phyloP scores from a whole-genome alignment of 306 rosid species.

The Corylus americana region DNA sequence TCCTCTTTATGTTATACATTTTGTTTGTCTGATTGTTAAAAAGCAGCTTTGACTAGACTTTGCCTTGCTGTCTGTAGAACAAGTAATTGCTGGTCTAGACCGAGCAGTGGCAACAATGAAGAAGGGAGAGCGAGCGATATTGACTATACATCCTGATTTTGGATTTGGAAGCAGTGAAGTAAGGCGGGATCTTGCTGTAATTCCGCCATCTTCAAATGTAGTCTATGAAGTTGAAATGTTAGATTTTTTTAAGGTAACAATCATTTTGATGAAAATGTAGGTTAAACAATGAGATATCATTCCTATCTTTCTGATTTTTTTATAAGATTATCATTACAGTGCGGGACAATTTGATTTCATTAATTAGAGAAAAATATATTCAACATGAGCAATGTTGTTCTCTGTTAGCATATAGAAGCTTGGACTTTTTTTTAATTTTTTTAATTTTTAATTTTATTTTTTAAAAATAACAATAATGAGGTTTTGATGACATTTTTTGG shows the following conservation, averaged over 20 bases:
- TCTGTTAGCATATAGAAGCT: not conserved
- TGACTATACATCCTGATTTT: conserved; percentile 65
- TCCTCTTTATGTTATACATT: conserved; percentile 9
- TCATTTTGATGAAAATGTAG: conserved; percentile 1
- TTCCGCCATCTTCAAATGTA: conserved; percentile 52
- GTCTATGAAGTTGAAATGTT: conserved; percentile 60
- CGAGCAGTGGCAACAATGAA: conserved; percentile 66
- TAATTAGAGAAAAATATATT: conserved; percentile 14
- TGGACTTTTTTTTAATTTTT: too few species aligned
- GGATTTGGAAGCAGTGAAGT: conserved; percentile 65
- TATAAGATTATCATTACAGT: not conserved
- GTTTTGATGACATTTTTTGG: not conserved
- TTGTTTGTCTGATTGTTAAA: conserved; percentile 1
- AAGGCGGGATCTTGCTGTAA: conserved; percentile 42
- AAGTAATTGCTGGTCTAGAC: conserved; percentile 68
- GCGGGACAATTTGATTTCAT: conserved; percentile 15
- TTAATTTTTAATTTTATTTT: too few species aligned
- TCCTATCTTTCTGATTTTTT: not conserved
- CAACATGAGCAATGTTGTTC: not conserved
- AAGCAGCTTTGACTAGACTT: conserved; percentile 17
- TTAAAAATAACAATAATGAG: not conserved
- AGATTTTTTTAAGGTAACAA: conserved; percentile 52
- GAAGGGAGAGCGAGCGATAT: conserved; percentile 62
- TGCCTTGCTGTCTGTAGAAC: conserved; percentile 43
- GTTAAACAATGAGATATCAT: not conserved